Evolutionary conservation across 2,329 filamentous ascomycete species (phyloP), one percentile per base, ranked within the genome.

Genomic region (Penicillium hesseltinei): DNA sequence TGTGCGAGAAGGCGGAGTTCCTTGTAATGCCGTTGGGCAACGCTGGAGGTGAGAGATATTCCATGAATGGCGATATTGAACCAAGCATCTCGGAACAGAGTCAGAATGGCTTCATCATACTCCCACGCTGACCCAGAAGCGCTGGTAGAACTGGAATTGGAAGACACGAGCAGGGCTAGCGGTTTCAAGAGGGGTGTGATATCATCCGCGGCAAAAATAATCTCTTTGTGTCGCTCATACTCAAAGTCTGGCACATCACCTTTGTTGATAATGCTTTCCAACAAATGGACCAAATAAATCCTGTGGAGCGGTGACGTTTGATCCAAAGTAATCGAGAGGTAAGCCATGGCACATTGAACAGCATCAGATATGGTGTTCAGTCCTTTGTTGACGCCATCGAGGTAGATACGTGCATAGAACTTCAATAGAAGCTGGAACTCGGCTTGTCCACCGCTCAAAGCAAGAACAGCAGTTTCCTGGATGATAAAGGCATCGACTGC

Each of bases 41-140:
- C 84, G 17, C 87, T 83, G 0, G 91, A 93, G 17, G 84, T 83
- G 11, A 88, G 81, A 10, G 87, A 88, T 71, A 97, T 96, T 5
- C 92, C 94, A 72, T 99, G 94, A 0, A 96, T 89, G 23, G 92
- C 90, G 61, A 97, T 91, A 69, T 99, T 99, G 78, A 97, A 97
- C 94, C 94, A 99, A 5, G 91, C 91, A 79, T 99, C 92, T 51
- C 93, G 87, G 64, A 94, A 84, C 56, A 95, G 78, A 27, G 85
- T 84, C 60, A 89, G 83, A 8, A 86, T 84, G 57, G 93, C 87
- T 51, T 92, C 88, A 51, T 89, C 84, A 55, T 73, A 54, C 77
- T 76, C 56, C 61, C 63, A 52, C 62, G 69, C 55, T 70, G 75
- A 54, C n/a, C 58, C 53, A 23, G 72, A 71, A n/a, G 62, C 50